Base-by-base conservation (phyloP, 23 red algal species). In the Rhodosorus marinus region DNA sequence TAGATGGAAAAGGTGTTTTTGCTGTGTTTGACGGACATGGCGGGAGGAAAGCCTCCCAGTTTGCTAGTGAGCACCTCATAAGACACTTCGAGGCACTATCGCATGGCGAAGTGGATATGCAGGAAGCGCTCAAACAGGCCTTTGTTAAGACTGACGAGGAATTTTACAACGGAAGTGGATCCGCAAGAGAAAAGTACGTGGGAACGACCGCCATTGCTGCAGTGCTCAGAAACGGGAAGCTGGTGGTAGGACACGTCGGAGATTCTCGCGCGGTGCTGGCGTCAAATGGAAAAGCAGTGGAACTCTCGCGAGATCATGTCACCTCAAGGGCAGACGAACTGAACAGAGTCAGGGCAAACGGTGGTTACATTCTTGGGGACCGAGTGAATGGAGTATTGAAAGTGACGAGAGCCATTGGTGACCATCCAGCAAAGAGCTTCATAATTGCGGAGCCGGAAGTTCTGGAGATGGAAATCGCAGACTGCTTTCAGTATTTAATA, bases 351-450 rank as follows among this genome's bases (percentile, higher is more conserved):
- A 67, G 61, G 17, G 54, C 28, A n/a, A 71, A 25, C 9, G 67
- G 68, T 9, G 81, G 81, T 35, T 52, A 29, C 24, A 67, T 86
- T 31, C 43, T 86, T 47, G 29, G 54, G 25, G 62, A 64, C 4
- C 40, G 81, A n/a, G 81, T 86, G 0, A 75, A 75, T 8, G 61
- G 69, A 8, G 64, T 86, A 5, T 43, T 86, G 26, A 57, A 69
- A 23, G 81, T 86, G 61, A 69, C 68, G 22, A 69, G 81, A 6
- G 67, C 68, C n/a, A 56, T 86, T 17, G 81, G 81, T 0, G 81
- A 86, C 17, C 55, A 35, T 8, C 20, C 51, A 49, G 24, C 70
- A 30, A 86, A 86, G 61, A 46, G 51, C 6, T 55, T 58, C 7
- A 27, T 86, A 26, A 74, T 56, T 5, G 46, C 70, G 33, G 64